A percentile compares a stretch with the other conserved stretches of the same genome.
Conservation (phyloP, 257 asterid genomes). For the Petrea volubilis region DNA sequence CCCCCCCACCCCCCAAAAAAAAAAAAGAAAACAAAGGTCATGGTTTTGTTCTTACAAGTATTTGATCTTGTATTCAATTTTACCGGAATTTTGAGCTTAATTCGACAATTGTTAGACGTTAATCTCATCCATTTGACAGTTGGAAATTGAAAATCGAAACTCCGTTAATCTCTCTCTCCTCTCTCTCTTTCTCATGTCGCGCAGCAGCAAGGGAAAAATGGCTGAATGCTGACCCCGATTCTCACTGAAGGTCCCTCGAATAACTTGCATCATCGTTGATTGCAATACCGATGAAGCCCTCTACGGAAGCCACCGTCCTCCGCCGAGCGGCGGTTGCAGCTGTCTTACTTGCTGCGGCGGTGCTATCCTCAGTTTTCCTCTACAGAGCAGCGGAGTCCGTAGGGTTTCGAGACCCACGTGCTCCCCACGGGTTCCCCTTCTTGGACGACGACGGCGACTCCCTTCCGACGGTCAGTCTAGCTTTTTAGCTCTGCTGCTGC, state of each 20-base stretch:
- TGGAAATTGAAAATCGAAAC: too few relatives aligned
- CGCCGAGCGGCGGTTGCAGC: constrained; percentile 16
- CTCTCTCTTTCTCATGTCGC: too few relatives aligned
- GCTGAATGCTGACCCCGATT: constrained; percentile 3
- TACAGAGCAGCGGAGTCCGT: constrained; percentile 24
- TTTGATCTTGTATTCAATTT: too few relatives aligned
- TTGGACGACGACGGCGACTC: constrained; percentile 7
- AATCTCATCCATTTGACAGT: too few relatives aligned
- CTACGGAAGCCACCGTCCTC: constrained; percentile 10
- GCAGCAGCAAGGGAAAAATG: background rate
- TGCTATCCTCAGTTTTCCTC: constrained; percentile 19
- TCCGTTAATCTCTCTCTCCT: background rate
- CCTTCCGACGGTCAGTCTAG: constrained; percentile 20
- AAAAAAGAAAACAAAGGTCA: too few relatives aligned
- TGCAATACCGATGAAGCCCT: background rate
- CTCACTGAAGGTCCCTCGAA: too few relatives aligned
- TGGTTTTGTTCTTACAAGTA: too few relatives aligned
- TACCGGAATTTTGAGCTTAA: too few relatives aligned
- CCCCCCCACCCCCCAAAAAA: too few relatives aligned
- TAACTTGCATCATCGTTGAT: background rate
- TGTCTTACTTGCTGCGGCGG: constrained; percentile 9
- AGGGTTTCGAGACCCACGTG: background rate
- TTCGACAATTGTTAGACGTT: too few relatives aligned
- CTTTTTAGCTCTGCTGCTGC: background rate
- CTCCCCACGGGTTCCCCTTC: background rate